Evolutionary conservation across 352 stramenopile genomes (phyloP), one percentile per base, ranked within the genome.

Genomic region (Globisporangium uncinulatum): DNA sequence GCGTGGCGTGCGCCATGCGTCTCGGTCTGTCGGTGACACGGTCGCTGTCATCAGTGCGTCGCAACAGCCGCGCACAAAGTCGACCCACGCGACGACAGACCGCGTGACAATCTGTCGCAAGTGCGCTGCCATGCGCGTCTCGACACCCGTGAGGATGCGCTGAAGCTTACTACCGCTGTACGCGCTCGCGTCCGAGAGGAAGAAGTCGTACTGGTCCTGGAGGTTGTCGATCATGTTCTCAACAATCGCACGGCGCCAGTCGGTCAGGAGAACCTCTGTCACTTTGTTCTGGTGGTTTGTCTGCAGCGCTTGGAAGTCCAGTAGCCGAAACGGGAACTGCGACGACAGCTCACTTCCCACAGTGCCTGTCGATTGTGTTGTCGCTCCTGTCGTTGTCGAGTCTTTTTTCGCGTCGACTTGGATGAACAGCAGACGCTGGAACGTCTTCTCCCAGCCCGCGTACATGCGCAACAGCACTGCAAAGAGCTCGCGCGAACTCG

Each of bases 211-310:
- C 58, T 95, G 77, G 59, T 97, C 92, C 65, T 98, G 92, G 6
- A 97, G 68, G 58, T 95, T 96, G 70, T 98, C 92, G 63, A 97
- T 94, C 41, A 97, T 78, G 51, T 95, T 96, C 67, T 98, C 92
- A 9, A 94, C 73, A 36, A 97, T 92, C 2, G 87, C 76, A 10
- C 87, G 83, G 14, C 89, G 76, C 88, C 92, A 98, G 52, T 97
- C 92, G 31, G 88, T 71, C 0, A 89, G 63, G 31, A 94, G 57
- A 37, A 92, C 86, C 65, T 92, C 81, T 0, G 80, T 73, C 0
- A 66, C 73, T 42, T 89, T 92, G 66, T 91, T 90, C 21, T 84
- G 79, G 37, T 91, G 82, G 17, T 76, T 70, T 0, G 73, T 72
- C 60, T 96, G 86, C 19, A 94, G 63, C 2, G 77, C 79, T 19